Evolutionary conservation across 805 yeast species (phyloP), one percentile per base, ranked within the genome.

Genomic region (Wickerhamomyces silvicola): DNA sequence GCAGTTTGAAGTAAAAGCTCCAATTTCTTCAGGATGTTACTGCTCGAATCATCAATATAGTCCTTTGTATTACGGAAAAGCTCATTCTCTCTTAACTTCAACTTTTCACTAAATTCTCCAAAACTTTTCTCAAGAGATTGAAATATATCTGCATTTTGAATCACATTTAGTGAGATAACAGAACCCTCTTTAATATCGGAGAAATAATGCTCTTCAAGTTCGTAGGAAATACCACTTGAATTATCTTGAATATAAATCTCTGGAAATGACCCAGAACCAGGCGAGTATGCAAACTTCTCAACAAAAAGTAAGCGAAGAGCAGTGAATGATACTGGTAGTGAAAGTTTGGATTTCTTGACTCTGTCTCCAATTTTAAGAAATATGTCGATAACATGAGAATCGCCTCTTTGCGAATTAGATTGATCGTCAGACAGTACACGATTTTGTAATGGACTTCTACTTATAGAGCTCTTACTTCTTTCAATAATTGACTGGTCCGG

Each of bases 211-310:
- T 86, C 88, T 39, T 88, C 97, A 15, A 90, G 57, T 52, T 90
- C 96, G 50, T 83, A 92, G 2, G 80, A 67, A 1, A 87, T 68
- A 0, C 71, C 72, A 20, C 70, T 64, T 3, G 59, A 53, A 0
- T 71, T 68, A 38, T 84, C 94, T 38, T 70, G 76, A 6, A 87
- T 66, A 45, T 82, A 81, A 18, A 92, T 71, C 10, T 79, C 82
- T 0, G 97, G 97, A 43, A 86, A 85, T 2, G 72, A 57, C 10
- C 75, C 70, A 1, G 73, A 56, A 0, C 81, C 80, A 0, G 94
- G 92, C 0, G 90, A 71, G 52, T 81, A 86, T 2, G 90, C 85
- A 60, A 87, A 88, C 45, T 77, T 83, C 48, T 90, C 95, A 6
- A 88, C 83, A 50, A 90, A 90, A 16, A 83, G 59, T 2, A 86